These are phyloP conservation scores for Pseudognaphalium luteoalbum DNA, from an alignment of 129 eudicot genomes.

Conservation along the genomic window DNA sequence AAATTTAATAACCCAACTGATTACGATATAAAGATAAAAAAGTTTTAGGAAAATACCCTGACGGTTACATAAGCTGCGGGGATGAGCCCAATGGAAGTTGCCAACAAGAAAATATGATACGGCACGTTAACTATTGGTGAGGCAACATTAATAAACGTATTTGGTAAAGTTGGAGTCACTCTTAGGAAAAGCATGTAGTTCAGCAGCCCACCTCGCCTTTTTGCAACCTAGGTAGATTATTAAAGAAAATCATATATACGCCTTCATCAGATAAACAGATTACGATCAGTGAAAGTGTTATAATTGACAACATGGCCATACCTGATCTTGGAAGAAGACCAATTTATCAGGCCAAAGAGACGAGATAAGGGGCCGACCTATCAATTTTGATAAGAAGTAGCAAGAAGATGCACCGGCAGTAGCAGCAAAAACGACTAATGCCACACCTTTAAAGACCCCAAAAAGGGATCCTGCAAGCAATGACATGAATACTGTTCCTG, in stretches of 20 bases:
- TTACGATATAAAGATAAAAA: neutral
- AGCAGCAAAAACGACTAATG: slow-evolving; percentile 80
- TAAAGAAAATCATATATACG: neutral
- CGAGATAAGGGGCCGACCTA: slow-evolving; percentile 77
- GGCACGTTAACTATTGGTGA: slow-evolving; percentile 82
- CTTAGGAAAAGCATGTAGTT: slow-evolving; percentile 77
- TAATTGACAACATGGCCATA: slow-evolving; percentile 23
- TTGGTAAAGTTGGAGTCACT: slow-evolving; percentile 85
- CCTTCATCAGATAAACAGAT: neutral
- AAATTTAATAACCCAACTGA: neutral
- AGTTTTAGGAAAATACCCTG: slow-evolving; percentile 42
- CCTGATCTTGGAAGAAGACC: slow-evolving; percentile 85
- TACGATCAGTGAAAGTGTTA: neutral
- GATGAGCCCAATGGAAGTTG: slow-evolving; percentile 70
- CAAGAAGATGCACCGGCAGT: slow-evolving; percentile 96
- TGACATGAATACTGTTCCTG: slow-evolving; percentile 95
- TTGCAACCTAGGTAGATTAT: slow-evolving; percentile 61
- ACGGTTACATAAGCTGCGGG: slow-evolving; percentile 87
- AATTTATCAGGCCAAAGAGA: slow-evolving; percentile 91
- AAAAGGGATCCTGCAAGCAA: slow-evolving; percentile 87
- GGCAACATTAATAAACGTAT: slow-evolving; percentile 80
- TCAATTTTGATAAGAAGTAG: slow-evolving; percentile 77
- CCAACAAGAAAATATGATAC: slow-evolving; percentile 64
- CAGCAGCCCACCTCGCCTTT: slow-evolving; percentile 55
- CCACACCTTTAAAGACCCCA: slow-evolving; percentile 81